Base-by-base conservation (phyloP, 805 yeast species). In the Scheffersomyces amazonensis region DNA sequence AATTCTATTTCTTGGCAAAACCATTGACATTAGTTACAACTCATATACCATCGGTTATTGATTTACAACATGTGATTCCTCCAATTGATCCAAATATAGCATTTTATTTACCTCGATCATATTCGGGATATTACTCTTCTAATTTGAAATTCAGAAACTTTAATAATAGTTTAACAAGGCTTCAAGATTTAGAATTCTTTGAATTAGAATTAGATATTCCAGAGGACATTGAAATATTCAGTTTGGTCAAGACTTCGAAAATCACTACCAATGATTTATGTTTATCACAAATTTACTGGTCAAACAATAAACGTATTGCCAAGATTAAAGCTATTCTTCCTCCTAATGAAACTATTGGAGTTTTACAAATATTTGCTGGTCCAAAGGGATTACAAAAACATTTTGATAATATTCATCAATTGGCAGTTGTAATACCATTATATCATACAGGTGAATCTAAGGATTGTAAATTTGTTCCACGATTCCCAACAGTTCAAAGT, bases 51-150 rank as follows among this genome's bases (percentile, higher is more conserved):
- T 71, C 80, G 13, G 80, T 80, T 41, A 78, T 78, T 31, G 83
- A 78, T 42, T 83, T 86, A 46, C 99, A 93, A 60, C 96, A 87
- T 62, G 77, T 91, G 16, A 73, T 78, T 21, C 98, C 97, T 3
- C 87, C 95, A 2, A 66, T 91, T 43, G 90, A 87, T 44, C 83
- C 85, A 24, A 73, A 79, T 46, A 78, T 83, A 16, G 90, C 93
- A 12, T 71, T 87, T 41, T 78, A 88, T 32, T 66, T 91, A 34
- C 99, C 99, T 0, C 75, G 95, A 21, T 78, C 83, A n/a, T 86
- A 88, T 53, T 90, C 96, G 0, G 83, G 87, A 0, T 88, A 83
- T 51, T 78, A 83, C 58, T 69, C 65, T 28, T 76, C 80, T 53
- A 68, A 72, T 2, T 56, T 91, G 30, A 69, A 70, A 42, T 71